A percentile compares a stretch with the other conserved stretches of the same genome.
These are phyloP conservation scores for Taphrina pruni DNA, from an alignment of 1,139 yeast genomes.

Conservation along the genomic window DNA sequence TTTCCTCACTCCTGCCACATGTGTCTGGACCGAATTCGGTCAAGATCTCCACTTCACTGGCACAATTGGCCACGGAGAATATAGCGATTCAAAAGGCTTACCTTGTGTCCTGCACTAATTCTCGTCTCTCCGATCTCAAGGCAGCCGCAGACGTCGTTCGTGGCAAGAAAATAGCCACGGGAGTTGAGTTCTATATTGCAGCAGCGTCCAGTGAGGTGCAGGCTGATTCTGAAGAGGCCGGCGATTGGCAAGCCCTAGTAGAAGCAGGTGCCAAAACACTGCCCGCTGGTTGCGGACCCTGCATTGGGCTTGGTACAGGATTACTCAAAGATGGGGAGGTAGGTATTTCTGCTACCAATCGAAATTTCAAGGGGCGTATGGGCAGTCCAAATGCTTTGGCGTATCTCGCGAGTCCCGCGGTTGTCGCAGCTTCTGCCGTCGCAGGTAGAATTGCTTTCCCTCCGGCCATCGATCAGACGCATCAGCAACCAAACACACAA, in stretches of 20 bases:
- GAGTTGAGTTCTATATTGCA: slow-evolving; percentile 94
- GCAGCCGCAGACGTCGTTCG: slow-evolving; percentile 89
- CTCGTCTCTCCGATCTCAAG: slow-evolving; percentile 86
- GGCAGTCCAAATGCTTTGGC: slow-evolving; percentile 97
- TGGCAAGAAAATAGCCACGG: slow-evolving; percentile 80
- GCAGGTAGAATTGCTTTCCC: slow-evolving; percentile 93
- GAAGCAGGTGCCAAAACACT: slow-evolving; percentile 94
- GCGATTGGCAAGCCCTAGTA: slow-evolving; percentile 88
- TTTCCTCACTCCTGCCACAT: slow-evolving; percentile 84
- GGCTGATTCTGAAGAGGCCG: slow-evolving; percentile 83
- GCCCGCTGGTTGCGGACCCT: slow-evolving; percentile 99
- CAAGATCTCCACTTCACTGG: slow-evolving; percentile 79
- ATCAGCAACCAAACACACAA: slow-evolving; percentile 43
- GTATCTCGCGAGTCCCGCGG: slow-evolving; percentile 94
- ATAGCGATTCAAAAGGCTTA: slow-evolving; percentile 90
- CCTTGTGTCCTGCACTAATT: slow-evolving; percentile 96
- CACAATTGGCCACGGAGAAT: slow-evolving; percentile 72
- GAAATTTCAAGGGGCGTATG: slow-evolving; percentile 99
- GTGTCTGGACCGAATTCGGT: slow-evolving; percentile 98
- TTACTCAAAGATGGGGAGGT: slow-evolving; percentile 92
- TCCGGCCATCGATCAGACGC: slow-evolving; percentile 51
- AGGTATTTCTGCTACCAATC: slow-evolving; percentile 96
- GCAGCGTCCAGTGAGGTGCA: slow-evolving; percentile 96
- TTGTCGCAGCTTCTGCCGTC: slow-evolving; percentile 96
- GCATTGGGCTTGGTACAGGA: slow-evolving; percentile 97